Percentiles rank a stretch among this genome's conserved stretches.
Evolutionary conservation across 2,329 filamentous ascomycete genomes (phyloP).

Genomic region (Aspergillus pseudoterreus): DNA sequence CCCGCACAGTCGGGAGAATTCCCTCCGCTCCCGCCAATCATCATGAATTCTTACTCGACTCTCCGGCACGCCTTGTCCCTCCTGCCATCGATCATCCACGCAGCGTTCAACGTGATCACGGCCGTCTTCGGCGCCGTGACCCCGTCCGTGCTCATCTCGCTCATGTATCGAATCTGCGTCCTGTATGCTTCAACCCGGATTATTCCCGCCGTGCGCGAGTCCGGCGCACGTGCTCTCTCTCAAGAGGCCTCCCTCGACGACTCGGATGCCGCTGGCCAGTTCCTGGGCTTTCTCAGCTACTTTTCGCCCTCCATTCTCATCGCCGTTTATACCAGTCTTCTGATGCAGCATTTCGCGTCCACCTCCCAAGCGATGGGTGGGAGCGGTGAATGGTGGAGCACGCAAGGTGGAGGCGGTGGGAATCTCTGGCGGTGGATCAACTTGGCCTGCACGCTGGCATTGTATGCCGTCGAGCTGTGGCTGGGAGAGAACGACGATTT

Average conservation of each 20-base stretch:
- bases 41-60: conserved; percentile 97
- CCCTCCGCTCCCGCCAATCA: conserved; percentile 91
- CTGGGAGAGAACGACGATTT: conserved; percentile 70
- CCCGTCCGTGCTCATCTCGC: conserved; percentile 89
- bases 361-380: conserved; percentile 58
- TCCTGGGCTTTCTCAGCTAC: conserved; percentile 82
- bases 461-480: conserved; percentile 89
- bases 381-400: conserved; percentile 74
- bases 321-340: conserved; percentile 89
- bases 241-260: conserved; percentile 85
- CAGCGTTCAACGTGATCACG: conserved; percentile 78
- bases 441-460: conserved; percentile 77
- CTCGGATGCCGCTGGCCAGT: conserved; percentile 71
- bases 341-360: conserved; percentile 92
- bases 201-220: conserved; percentile 87
- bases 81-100: conserved; percentile 78
- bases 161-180: conserved; percentile 89
- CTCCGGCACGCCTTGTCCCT: conserved; percentile 78
- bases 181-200: conserved; percentile 95
- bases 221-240: conserved; percentile 75
- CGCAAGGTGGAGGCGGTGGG: conserved; percentile 76
- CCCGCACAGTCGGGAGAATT: conserved; percentile 67
- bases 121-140: conserved; percentile 95
- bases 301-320: conserved; percentile 94
- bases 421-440: conserved; percentile 95